A percentile compares a stretch with the other conserved stretches of the same genome.
phyloP scores from a whole-genome alignment of 106 monocot genomes.

The Xerophyta viscosa region DNA sequence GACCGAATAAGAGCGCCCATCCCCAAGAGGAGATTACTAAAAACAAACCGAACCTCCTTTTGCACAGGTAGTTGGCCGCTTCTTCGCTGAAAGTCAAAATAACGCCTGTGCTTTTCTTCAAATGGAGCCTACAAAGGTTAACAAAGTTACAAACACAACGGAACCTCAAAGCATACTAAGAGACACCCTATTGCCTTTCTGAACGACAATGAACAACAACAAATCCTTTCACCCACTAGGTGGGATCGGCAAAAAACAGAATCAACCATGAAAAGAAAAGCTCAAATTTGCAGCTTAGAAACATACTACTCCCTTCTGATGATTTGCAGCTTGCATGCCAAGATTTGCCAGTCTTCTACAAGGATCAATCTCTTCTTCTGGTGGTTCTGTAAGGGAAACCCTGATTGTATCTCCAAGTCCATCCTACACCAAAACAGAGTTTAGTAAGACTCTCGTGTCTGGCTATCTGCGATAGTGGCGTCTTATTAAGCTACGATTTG shows the following conservation, averaged over 20 bases:
- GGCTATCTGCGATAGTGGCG: too few species aligned
- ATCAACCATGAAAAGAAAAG: too few species aligned
- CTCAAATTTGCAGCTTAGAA: too few species aligned
- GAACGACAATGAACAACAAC: too few species aligned
- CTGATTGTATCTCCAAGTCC: constrained; percentile 98
- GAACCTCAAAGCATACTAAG: too few species aligned
- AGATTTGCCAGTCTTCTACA: constrained; percentile 92
- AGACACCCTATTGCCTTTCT: too few species aligned
- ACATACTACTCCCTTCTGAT: constrained; percentile 85
- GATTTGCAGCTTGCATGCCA: constrained; percentile 62
- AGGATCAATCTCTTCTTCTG: constrained; percentile 99
- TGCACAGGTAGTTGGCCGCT: constrained; percentile 90
- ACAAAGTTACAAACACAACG: too few species aligned
- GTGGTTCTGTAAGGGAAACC: constrained; percentile 97
- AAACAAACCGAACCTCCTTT: constrained; percentile 57
- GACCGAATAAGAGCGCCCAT: too few species aligned
- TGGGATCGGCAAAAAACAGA: too few species aligned
- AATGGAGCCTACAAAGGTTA: constrained; percentile 50
- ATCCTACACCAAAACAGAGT: constrained; percentile 37
- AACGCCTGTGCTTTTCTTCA: constrained; percentile 89
- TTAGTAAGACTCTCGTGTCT: too few species aligned
- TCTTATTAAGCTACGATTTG: too few species aligned
- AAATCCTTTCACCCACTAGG: too few species aligned
- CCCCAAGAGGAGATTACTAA: constrained; percentile 1
- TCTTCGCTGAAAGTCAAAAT: constrained; percentile 96